Evolutionary conservation across 192 early-diverging fungal genomes (phyloP).

Genomic region (Coemansia sp.): DNA sequence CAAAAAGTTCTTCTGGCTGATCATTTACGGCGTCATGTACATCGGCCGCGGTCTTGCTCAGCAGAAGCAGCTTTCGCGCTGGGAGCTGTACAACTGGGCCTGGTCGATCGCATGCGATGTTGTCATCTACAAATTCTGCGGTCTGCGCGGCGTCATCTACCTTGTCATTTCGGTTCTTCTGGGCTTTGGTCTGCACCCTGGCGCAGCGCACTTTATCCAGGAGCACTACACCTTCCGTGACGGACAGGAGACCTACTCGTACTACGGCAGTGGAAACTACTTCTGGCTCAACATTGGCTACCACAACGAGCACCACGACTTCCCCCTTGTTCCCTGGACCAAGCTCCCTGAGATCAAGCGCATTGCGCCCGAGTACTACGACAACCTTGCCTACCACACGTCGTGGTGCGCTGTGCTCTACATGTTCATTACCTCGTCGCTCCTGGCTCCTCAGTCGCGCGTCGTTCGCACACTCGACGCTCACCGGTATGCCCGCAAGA

Average conservation of each 20-base stretch:
- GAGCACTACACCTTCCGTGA: conserved; percentile 96
- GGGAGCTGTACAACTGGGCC: conserved; percentile 80
- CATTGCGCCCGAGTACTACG: conserved; percentile 90
- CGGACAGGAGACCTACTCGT: conserved; percentile 95
- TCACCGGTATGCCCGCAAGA: conserved; percentile 72
- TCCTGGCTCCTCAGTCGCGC: conserved; percentile 82
- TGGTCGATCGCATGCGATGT: conserved; percentile 65
- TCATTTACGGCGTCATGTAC: conserved; percentile 87
- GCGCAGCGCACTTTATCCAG: conserved; percentile 94
- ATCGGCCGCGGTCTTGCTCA: conserved; percentile 73
- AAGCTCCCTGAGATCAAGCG: conserved; percentile 77
- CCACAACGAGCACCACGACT: conserved; percentile 99
- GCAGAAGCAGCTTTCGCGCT: conserved; percentile 68
- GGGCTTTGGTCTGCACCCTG: conserved; percentile 88
- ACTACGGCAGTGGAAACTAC: conserved; percentile 89
- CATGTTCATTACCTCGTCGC: conserved; percentile 75
- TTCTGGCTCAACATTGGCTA: conserved; percentile 94
- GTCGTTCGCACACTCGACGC: conserved; percentile 72
- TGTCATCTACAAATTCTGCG: conserved; percentile 61
- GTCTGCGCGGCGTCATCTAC: conserved; percentile 67
- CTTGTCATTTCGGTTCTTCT: conserved; percentile 72
- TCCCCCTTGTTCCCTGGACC: conserved; percentile 84
- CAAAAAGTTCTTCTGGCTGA: conserved; percentile 76
- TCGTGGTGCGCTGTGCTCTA: conserved; percentile 86
- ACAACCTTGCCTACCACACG: conserved; percentile 77